These are phyloP conservation scores for Pachysandra terminalis DNA, from an alignment of 164 flowering plant species.

Conservation along the genomic window DNA sequence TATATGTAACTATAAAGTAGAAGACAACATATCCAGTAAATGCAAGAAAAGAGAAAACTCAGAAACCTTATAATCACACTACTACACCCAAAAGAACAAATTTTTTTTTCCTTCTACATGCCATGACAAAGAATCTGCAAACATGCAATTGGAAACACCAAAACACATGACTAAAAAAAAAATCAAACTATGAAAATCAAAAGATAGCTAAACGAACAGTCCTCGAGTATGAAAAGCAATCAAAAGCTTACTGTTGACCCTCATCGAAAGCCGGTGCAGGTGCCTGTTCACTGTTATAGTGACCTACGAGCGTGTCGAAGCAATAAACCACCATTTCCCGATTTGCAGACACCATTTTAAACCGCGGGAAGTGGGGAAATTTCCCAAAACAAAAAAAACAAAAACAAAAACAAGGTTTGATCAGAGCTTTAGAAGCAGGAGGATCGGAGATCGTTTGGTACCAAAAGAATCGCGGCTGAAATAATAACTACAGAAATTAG, in stretches of 20 bases:
- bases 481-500: background rate
- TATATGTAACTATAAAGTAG: too few relatives aligned
- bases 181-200: background rate
- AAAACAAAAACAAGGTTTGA: background rate
- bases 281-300: slow-evolving; percentile 67
- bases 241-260: slow-evolving; percentile 58
- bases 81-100: too few relatives aligned
- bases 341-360: slow-evolving; percentile 87
- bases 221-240: slow-evolving; percentile 1
- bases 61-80: too few relatives aligned
- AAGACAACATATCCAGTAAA: too few relatives aligned
- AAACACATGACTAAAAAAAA: background rate
- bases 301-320: slow-evolving; percentile 88
- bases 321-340: slow-evolving; percentile 88
- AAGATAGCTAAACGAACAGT: background rate
- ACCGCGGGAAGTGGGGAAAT: background rate
- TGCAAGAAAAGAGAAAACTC: too few relatives aligned
- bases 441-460: background rate
- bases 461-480: background rate
- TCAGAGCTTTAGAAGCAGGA: background rate
- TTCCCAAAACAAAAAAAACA: background rate
- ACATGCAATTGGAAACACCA: background rate
- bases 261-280: slow-evolving; percentile 89
- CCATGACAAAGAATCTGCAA: background rate
- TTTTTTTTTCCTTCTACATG: too few relatives aligned